A percentile compares a stretch with the other conserved stretches of the same genome.
Conservation (phyloP, 768 basidiomycete species). For the Galerina sulciceps region DNA sequence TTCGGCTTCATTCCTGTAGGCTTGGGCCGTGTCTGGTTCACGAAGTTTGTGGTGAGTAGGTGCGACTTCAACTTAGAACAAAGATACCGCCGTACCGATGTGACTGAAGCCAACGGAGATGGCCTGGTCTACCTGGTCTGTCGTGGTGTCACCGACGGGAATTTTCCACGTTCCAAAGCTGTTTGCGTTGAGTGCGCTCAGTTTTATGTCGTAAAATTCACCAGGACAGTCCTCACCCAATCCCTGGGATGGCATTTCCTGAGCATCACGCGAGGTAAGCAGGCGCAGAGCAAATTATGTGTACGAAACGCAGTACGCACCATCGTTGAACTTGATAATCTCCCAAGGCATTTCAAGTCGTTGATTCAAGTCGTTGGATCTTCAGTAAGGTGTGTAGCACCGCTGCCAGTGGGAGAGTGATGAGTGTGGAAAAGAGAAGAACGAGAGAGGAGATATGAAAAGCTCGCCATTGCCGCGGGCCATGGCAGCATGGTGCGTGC, state of each 20-base stretch:
- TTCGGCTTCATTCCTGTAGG: slow-evolving; percentile 64
- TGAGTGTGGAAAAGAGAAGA: too few relatives aligned
- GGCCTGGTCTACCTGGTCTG: slow-evolving; percentile 64
- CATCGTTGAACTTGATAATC: slow-evolving; percentile 61
- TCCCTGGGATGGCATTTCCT: slow-evolving; percentile 54
- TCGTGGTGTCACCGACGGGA: slow-evolving; percentile 57
- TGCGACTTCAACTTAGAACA: neutral
- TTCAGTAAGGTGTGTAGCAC: neutral
- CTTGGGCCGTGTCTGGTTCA: slow-evolving; percentile 58
- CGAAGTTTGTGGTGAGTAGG: neutral
- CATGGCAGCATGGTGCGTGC: too few relatives aligned
- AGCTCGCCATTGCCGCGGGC: too few relatives aligned
- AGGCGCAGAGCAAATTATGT: neutral
- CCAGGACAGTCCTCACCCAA: slow-evolving; percentile 37
- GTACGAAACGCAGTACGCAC: slow-evolving; percentile 31
- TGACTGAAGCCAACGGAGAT: slow-evolving; percentile 65
- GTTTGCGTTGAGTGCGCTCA: neutral
- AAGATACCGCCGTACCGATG: slow-evolving; percentile 47
- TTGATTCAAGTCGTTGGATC: slow-evolving; percentile 1
- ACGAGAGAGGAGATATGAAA: too few relatives aligned
- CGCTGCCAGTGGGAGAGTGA: neutral
- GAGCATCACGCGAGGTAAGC: neutral
- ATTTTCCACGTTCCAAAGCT: slow-evolving; percentile 68
- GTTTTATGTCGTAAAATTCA: neutral
- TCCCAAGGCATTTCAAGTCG: slow-evolving; percentile 59